Percentiles rank a stretch among this genome's conserved stretches.
Evolutionary conservation across 108 stramenopile genomes (phyloP).

Genomic region (Nitzschia sp.): DNA sequence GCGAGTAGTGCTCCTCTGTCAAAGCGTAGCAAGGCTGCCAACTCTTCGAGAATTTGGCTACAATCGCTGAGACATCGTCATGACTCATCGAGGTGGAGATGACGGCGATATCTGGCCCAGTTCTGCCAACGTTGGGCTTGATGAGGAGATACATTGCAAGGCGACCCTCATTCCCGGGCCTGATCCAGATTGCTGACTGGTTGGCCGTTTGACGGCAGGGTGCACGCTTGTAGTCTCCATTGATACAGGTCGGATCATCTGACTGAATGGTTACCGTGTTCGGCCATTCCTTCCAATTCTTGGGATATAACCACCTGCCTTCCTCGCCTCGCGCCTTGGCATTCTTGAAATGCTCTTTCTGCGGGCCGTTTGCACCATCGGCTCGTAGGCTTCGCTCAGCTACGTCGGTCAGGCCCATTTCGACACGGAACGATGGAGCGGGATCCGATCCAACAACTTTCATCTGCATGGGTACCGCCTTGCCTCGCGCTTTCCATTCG

Average conservation of each 20-base stretch:
- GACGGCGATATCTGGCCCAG: slow-evolving; percentile 53
- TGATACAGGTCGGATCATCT: background rate
- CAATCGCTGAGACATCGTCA: slow-evolving; percentile 39
- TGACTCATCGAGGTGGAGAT: slow-evolving; percentile 50
- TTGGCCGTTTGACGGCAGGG: slow-evolving; percentile 57
- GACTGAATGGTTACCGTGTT: slow-evolving; percentile 27
- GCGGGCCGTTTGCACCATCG: slow-evolving; percentile 9
- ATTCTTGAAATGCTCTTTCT: slow-evolving; percentile 24
- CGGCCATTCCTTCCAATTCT: slow-evolving; percentile 71
- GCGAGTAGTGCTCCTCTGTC: background rate
- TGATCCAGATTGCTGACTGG: slow-evolving; percentile 59
- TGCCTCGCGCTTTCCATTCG: background rate
- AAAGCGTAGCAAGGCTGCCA: slow-evolving; percentile 77
- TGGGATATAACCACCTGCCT: slow-evolving; percentile 58
- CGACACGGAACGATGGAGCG: slow-evolving; percentile 34
- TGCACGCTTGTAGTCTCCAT: slow-evolving; percentile 44
- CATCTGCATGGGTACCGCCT: background rate
- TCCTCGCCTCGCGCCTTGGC: slow-evolving; percentile 36
- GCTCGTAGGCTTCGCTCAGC: slow-evolving; percentile 25
- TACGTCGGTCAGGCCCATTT: slow-evolving; percentile 47
- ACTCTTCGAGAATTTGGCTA: slow-evolving; percentile 34
- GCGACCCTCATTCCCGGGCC: slow-evolving; percentile 12
- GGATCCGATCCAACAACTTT: background rate
- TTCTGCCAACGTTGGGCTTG: slow-evolving; percentile 53
- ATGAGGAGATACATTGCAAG: slow-evolving; percentile 57